phyloP scores from a whole-genome alignment of 1,284 basidiomycete species.

The Trametes versicolor region DNA sequence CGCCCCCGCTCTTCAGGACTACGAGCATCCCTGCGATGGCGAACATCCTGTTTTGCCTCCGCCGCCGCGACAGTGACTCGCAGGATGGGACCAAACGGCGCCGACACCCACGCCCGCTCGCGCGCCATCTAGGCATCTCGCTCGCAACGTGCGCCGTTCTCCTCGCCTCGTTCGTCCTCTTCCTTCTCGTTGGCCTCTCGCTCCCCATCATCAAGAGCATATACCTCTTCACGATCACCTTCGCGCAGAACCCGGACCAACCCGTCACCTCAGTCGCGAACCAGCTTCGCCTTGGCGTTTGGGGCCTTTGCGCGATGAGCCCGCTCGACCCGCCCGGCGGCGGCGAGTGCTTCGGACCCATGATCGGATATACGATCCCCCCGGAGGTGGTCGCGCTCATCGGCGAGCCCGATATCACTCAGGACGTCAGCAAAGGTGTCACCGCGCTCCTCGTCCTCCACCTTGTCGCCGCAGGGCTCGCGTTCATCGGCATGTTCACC shows the following conservation, averaged over 20 bases:
- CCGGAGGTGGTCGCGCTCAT: slow-evolving; percentile 49
- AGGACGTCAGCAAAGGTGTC: slow-evolving; percentile 60
- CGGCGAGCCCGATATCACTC: slow-evolving; percentile 54
- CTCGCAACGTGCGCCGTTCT: slow-evolving; percentile 56
- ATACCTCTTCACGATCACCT: slow-evolving; percentile 69
- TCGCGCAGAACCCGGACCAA: slow-evolving; percentile 46
- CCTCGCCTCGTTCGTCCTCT: slow-evolving; percentile 69
- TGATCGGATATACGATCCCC: slow-evolving; percentile 55
- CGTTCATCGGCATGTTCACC: slow-evolving; percentile 60
- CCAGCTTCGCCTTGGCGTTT: slow-evolving; percentile 74
- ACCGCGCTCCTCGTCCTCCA: slow-evolving; percentile 71
- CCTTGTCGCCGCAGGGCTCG: slow-evolving; percentile 66
- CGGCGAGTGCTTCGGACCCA: slow-evolving; percentile 64
- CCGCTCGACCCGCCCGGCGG: slow-evolving; percentile 44
- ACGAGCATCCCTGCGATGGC: slow-evolving; percentile 19
- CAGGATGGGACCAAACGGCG: slow-evolving; percentile 19
- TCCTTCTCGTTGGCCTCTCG: slow-evolving; percentile 78
- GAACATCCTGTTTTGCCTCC: slow-evolving; percentile 12
- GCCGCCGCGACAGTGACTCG: slow-evolving; percentile 18
- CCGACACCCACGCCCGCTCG: slow-evolving; percentile 37
- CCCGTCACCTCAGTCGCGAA: slow-evolving; percentile 64
- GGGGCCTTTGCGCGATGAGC: slow-evolving; percentile 74
- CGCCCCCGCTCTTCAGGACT: slow-evolving; percentile 4
- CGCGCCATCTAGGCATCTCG: slow-evolving; percentile 56
- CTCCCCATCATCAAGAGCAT: slow-evolving; percentile 78